phyloP scores from a whole-genome alignment of 305 asterid genomes.

The Fraxinus ornus region DNA sequence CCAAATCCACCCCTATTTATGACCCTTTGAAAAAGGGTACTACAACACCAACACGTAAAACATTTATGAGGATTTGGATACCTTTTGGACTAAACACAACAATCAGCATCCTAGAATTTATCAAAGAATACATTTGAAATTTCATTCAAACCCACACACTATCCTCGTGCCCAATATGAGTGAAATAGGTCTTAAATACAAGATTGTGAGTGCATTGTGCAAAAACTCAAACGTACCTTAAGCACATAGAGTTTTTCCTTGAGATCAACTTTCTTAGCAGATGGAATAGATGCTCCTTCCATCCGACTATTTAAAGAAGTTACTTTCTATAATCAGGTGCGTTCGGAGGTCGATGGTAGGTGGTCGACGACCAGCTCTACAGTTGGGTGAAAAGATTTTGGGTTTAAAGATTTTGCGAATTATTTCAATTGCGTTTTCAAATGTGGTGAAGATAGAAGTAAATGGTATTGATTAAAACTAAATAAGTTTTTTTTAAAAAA shows the following conservation, averaged over 20 bases:
- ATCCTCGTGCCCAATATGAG: neutral
- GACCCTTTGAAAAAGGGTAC: neutral
- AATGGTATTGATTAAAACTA: too few relatives aligned
- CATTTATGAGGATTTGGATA: neutral
- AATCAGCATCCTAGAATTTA: neutral
- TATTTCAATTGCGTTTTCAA: too few relatives aligned
- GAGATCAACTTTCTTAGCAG: conserved; percentile 80
- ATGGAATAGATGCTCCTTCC: conserved; percentile 79
- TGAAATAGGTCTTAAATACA: neutral
- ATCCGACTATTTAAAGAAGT: conserved; percentile 73
- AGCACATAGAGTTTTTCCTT: conserved; percentile 69
- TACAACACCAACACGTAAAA: neutral
- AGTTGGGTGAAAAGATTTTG: too few relatives aligned
- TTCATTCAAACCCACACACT: neutral
- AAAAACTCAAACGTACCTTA: conserved; percentile 52
- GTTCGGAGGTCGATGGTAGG: too few relatives aligned
- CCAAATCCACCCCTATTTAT: neutral
- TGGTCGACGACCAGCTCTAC: too few relatives aligned
- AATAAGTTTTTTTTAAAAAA: too few relatives aligned
- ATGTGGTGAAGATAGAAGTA: too few relatives aligned
- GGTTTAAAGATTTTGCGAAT: too few relatives aligned
- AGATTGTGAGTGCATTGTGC: neutral
- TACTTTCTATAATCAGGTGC: conserved; percentile 64
- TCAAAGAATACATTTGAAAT: neutral
- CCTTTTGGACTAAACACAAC: neutral